These are phyloP conservation scores for Monosporascus sp. DNA, from an alignment of 2,329 filamentous ascomycete species.

Conservation along the genomic window DNA sequence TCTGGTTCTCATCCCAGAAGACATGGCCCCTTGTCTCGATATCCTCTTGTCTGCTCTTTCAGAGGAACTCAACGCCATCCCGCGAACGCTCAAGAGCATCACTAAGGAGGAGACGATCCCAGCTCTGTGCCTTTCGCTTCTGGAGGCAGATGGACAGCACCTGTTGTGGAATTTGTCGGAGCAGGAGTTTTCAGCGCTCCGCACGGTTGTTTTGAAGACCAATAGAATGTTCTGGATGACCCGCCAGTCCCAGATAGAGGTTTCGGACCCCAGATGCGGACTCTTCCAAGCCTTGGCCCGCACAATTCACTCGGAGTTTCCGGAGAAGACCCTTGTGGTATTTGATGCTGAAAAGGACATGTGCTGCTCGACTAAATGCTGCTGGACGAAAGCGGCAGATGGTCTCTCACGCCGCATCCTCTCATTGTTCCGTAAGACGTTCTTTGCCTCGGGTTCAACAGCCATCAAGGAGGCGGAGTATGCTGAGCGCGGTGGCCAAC, in stretches of 20 bases:
- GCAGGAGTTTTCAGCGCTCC: slow-evolving; percentile 34
- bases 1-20: slow-evolving; percentile 11
- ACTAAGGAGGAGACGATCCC: slow-evolving; percentile 11
- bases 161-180: slow-evolving; percentile 35
- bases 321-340: slow-evolving; percentile 35
- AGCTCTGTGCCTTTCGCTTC: slow-evolving; percentile 37
- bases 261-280: slow-evolving; percentile 29
- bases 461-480: slow-evolving; percentile 36
- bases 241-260: slow-evolving; percentile 13
- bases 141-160: slow-evolving; percentile 32
- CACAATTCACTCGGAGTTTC: slow-evolving; percentile 44
- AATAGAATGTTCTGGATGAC: slow-evolving; percentile 17
- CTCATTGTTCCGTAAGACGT: slow-evolving; percentile 17
- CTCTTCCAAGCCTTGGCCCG: slow-evolving; percentile 41
- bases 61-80: slow-evolving; percentile 6
- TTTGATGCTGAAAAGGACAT: slow-evolving; percentile 33
- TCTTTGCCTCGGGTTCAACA: slow-evolving; percentile 2
- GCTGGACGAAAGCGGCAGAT: slow-evolving; percentile 6
- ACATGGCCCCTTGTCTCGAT: not conserved
- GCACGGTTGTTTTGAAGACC: slow-evolving; percentile 27
- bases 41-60: slow-evolving; percentile 6
- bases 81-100: slow-evolving; percentile 8
- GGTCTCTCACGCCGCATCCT: slow-evolving; percentile 11
- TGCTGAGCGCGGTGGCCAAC: slow-evolving; percentile 28
- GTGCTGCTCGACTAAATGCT: slow-evolving; percentile 6